A percentile compares a stretch with the other conserved stretches of the same genome.
These are phyloP conservation scores for Thelonectria discophora DNA, from an alignment of 2,329 filamentous ascomycete species.

Conservation along the genomic window DNA sequence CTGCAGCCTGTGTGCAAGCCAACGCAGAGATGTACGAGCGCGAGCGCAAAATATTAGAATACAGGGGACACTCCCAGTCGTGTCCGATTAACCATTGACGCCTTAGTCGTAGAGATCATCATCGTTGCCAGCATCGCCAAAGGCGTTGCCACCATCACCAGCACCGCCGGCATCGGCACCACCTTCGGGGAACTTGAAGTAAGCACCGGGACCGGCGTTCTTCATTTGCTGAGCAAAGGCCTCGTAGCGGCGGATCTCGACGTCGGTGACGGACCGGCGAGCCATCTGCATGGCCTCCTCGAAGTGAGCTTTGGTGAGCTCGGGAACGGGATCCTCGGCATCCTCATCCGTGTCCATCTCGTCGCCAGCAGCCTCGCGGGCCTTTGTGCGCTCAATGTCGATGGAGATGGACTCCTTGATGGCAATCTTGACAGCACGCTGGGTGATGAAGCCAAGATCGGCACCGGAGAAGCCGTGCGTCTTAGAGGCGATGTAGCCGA, in stretches of 20 bases:
- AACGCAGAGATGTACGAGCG: constrained; percentile 49
- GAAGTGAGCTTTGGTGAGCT: constrained; percentile 96
- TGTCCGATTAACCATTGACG: constrained; percentile 34
- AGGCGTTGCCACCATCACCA: constrained; percentile 68
- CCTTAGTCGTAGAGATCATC: constrained; percentile 95
- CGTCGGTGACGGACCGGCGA: constrained; percentile 91
- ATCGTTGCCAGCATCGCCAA: constrained; percentile 90
- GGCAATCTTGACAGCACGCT: constrained; percentile 98
- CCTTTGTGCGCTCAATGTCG: constrained; percentile 91
- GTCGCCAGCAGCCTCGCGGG: constrained; percentile 84
- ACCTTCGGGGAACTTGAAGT: constrained; percentile 94
- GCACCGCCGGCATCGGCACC: constrained; percentile 71
- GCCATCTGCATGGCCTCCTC: constrained; percentile 98
- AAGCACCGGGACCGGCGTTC: constrained; percentile 92
- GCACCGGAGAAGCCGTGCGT: constrained; percentile 99
- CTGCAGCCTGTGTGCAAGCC: constrained; percentile 27
- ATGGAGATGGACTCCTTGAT: constrained; percentile 94
- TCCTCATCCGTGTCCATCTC: constrained; percentile 77
- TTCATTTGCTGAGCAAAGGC: constrained; percentile 99
- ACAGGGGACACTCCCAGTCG: constrained; percentile 48
- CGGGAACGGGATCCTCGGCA: constrained; percentile 90
- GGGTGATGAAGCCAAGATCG: constrained; percentile 98
- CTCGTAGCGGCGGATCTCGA: constrained; percentile 98
- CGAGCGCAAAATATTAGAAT: constrained; percentile 57
- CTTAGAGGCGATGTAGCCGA: constrained; percentile 92